Evolutionary conservation across 345 rosid species (phyloP).

Genomic region (Aethionema arabicum): DNA sequence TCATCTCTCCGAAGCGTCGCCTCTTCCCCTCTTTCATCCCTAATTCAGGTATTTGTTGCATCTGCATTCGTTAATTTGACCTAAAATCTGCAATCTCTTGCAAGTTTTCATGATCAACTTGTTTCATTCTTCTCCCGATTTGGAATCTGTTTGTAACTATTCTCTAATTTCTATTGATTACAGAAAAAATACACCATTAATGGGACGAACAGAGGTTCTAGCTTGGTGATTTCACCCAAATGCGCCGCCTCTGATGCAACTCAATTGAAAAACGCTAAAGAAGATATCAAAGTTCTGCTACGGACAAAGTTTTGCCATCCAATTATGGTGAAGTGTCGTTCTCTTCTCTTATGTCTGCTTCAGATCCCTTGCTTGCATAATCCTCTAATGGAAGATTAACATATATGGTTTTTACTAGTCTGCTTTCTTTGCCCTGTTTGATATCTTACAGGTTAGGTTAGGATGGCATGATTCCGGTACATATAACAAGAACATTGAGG

Average conservation of each 20-base stretch:
- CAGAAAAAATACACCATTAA: constrained; percentile 46
- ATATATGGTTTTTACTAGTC: too few species aligned
- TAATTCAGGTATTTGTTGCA: constrained; percentile 41
- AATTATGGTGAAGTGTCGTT: constrained; percentile 50
- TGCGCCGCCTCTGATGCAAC: constrained; percentile 73
- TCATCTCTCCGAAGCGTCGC: constrained; percentile 55
- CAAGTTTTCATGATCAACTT: neutral
- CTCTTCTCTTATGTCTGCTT: neutral
- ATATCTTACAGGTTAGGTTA: constrained; percentile 88
- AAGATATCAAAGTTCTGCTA: constrained; percentile 85
- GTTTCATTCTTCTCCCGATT: neutral
- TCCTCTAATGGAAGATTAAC: neutral
- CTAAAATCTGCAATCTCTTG: neutral
- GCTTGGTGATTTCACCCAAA: constrained; percentile 43
- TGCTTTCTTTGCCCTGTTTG: too few species aligned
- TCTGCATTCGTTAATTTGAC: too few species aligned
- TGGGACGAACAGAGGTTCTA: constrained; percentile 35
- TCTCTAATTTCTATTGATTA: constrained; percentile 1
- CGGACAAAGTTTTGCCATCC: constrained; percentile 79
- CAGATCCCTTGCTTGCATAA: neutral
- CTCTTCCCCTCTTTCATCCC: constrained; percentile 48
- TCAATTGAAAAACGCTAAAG: constrained; percentile 84
- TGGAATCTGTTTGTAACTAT: neutral
- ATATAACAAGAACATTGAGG: constrained; percentile 82
- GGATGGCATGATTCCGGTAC: constrained; percentile 99